phyloP scores from a whole-genome alignment of 2,329 filamentous ascomycete species.

The Phyllosticta citriasiana region DNA sequence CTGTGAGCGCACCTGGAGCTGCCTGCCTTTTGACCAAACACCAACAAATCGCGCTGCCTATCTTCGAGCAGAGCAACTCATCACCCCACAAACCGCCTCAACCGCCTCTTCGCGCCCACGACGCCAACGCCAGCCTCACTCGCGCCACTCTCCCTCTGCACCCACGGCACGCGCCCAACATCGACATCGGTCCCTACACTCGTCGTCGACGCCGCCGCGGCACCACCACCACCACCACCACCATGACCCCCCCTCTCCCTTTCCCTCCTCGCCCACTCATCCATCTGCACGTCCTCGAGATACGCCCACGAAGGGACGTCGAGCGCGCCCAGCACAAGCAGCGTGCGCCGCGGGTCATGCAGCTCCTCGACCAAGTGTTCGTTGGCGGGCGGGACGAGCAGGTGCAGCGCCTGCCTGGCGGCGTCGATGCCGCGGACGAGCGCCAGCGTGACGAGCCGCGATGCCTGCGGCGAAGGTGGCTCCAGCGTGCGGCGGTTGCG shows the following conservation, averaged over 20 bases:
- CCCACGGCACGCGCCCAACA: conserved; percentile 1
- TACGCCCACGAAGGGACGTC: conserved; percentile 27
- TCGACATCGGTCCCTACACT: neutral
- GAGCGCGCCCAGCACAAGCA: conserved; percentile 23
- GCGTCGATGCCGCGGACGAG: conserved; percentile 61
- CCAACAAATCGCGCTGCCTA: neutral
- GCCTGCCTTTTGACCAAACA: neutral
- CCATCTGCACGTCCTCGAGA: conserved; percentile 20
- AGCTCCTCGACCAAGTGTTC: conserved; percentile 17
- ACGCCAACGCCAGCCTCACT: neutral
- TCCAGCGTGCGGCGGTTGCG: conserved; percentile 31
- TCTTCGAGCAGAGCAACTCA: neutral
- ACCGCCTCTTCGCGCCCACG: conserved; percentile 4
- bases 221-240: no score
- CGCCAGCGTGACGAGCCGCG: conserved; percentile 52
- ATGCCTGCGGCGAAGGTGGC: conserved; percentile 49
- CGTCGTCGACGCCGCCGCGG: neutral
- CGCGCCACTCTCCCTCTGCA: conserved; percentile 1
- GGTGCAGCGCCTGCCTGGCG: conserved; percentile 44
- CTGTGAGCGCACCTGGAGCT: no score
- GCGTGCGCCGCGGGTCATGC: conserved; percentile 17
- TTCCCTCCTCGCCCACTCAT: neutral
- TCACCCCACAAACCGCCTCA: conserved; percentile 8
- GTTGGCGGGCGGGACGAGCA: conserved; percentile 51
- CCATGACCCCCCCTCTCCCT: neutral